phyloP scores from a whole-genome alignment of 179 eudicot genomes.

The Beta macrorhiza region DNA sequence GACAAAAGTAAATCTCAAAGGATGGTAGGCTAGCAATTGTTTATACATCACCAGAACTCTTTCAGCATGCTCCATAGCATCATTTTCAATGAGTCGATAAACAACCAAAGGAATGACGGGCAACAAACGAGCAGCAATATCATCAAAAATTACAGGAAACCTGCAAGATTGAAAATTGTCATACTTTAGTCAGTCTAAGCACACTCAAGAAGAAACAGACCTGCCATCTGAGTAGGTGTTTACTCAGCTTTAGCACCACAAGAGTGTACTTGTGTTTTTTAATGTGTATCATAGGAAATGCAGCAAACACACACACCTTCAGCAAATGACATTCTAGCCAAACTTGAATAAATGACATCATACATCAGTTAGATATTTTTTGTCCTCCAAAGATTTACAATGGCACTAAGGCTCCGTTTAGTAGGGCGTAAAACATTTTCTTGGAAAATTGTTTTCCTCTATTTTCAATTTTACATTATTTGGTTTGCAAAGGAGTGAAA shows the following conservation, averaged over 20 bases:
- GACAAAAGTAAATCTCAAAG: constrained; percentile 93
- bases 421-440: too few species aligned
- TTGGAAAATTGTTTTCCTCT: too few species aligned
- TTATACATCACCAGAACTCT: constrained; percentile 71
- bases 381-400: too few species aligned
- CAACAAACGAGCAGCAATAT: constrained; percentile 81
- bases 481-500: too few species aligned
- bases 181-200: constrained; percentile 6
- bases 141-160: constrained; percentile 89
- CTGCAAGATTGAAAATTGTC: constrained; percentile 40
- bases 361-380: too few species aligned
- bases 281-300: background rate
- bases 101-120: constrained; percentile 88
- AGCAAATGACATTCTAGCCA: background rate
- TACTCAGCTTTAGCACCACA: constrained; percentile 7
- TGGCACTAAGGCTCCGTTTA: background rate
- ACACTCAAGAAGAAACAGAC: background rate
- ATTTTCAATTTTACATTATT: too few species aligned
- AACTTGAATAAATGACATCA: background rate
- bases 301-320: background rate
- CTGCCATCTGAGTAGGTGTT: background rate
- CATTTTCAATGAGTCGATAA: constrained; percentile 93
- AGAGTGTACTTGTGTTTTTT: background rate
- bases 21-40: constrained; percentile 70
- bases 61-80: constrained; percentile 81